These are phyloP conservation scores for Dissophora globulifera DNA, from an alignment of 192 early-diverging fungal genomes.

Conservation along the genomic window DNA sequence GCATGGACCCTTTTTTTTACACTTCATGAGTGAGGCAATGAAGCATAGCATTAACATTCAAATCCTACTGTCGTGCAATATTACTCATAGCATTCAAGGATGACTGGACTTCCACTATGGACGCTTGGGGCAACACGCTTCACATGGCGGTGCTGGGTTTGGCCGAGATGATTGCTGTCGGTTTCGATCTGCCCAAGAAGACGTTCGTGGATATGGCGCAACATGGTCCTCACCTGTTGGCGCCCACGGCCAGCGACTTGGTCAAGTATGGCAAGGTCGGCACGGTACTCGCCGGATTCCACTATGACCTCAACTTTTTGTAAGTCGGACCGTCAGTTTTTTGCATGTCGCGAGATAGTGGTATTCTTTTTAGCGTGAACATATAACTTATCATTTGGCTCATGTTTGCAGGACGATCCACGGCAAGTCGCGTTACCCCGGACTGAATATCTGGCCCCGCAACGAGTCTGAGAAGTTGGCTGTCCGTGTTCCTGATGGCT, in stretches of 20 bases:
- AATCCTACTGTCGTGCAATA: no score
- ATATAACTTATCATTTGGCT: no score
- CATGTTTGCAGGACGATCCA: conserved; percentile 70
- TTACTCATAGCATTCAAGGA: conserved; percentile 64
- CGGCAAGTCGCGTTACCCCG: conserved; percentile 79
- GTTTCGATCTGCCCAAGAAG: conserved; percentile 66
- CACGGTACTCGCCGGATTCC: conserved; percentile 71
- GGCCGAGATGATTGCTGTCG: conserved; percentile 72
- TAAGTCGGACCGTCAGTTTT: no score
- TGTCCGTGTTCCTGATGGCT: conserved; percentile 73
- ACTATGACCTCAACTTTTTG: conserved; percentile 71
- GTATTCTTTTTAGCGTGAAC: no score
- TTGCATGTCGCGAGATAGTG: no score
- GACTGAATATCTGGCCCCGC: conserved; percentile 77
- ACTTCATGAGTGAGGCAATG: no score
- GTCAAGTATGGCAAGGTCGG: conserved; percentile 67
- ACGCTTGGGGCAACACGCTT: conserved; percentile 71
- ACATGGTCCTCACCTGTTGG: conserved; percentile 74
- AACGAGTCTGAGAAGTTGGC: conserved; percentile 65
- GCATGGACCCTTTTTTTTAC: no score
- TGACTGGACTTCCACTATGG: conserved; percentile 68
- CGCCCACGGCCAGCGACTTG: conserved; percentile 76
- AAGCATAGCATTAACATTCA: no score
- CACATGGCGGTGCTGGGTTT: conserved; percentile 63
- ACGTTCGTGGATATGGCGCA: conserved; percentile 66